Conservation (phyloP, 306 rosid genomes). For the Myrica gale region DNA sequence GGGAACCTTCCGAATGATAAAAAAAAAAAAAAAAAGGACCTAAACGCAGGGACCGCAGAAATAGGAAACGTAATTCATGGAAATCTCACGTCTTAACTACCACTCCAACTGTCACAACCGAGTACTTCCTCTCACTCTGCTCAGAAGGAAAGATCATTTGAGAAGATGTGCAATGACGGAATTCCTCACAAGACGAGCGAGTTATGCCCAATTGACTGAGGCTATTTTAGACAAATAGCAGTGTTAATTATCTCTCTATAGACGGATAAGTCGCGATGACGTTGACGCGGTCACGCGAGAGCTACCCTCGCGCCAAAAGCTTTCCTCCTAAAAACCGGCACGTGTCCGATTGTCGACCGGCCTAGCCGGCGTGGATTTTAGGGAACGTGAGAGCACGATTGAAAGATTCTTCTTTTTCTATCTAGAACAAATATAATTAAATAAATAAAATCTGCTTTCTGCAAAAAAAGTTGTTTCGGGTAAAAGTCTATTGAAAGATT, state of each 20-base stretch:
- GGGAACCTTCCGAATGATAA: background rate
- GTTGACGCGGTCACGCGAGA: constrained; percentile 15
- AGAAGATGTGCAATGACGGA: background rate
- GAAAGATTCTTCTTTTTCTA: too few relatives aligned
- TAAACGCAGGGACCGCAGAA: constrained; percentile 14
- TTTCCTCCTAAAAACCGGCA: constrained; percentile 9
- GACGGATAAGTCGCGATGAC: constrained; percentile 15
- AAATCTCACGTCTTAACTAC: constrained; percentile 7
- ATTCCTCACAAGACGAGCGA: fast-evolving
- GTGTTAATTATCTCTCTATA: background rate
- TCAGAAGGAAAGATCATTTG: background rate
- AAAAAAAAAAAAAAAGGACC: background rate
- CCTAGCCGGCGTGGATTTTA: background rate
- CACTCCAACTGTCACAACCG: background rate
- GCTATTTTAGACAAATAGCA: background rate
- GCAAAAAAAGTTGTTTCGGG: too few relatives aligned
- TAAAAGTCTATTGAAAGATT: background rate
- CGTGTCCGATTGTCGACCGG: constrained; percentile 20
- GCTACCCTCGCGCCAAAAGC: constrained; percentile 23
- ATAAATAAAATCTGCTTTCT: too few relatives aligned
- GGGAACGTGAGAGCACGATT: constrained; percentile 17
- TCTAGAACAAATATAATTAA: too few relatives aligned
- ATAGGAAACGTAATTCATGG: background rate
- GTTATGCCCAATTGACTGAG: background rate
- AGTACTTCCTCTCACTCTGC: constrained; percentile 14